Conservation (phyloP, 75 land plant species). For the Selaginella moellendorffii region DNA sequence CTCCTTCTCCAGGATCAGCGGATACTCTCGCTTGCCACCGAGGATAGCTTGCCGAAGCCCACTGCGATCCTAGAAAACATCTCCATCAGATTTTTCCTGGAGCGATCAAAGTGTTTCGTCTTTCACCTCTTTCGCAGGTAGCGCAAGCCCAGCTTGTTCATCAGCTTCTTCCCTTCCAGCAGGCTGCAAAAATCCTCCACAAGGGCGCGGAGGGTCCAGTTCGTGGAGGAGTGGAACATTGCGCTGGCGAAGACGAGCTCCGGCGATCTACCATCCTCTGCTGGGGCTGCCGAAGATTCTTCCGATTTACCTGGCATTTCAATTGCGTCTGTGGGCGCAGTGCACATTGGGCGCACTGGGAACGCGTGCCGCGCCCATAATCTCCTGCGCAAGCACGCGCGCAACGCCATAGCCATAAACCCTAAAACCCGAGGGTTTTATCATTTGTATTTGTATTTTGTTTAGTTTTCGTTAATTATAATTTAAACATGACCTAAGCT, state of each 20-base stretch:
- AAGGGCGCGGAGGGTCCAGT: background rate
- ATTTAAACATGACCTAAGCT: no score
- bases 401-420: no score
- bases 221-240: background rate
- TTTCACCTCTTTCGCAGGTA: background rate
- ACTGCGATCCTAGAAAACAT: background rate
- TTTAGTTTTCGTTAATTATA: no score
- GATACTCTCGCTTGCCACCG: background rate
- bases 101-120: background rate
- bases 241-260: background rate
- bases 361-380: no score
- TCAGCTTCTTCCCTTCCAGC: background rate
- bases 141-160: background rate
- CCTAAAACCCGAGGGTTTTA: no score
- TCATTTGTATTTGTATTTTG: no score
- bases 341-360: no score
- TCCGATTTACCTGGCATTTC: background rate
- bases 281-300: background rate
- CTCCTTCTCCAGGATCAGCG: conserved; percentile 34
- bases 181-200: background rate
- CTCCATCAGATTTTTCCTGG: background rate
- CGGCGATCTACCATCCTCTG: background rate
- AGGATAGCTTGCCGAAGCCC: background rate
- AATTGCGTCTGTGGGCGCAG: no score
- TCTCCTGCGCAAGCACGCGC: no score